Conservation (phyloP, 345 rosid species). For the Gossypioides kirkii region DNA sequence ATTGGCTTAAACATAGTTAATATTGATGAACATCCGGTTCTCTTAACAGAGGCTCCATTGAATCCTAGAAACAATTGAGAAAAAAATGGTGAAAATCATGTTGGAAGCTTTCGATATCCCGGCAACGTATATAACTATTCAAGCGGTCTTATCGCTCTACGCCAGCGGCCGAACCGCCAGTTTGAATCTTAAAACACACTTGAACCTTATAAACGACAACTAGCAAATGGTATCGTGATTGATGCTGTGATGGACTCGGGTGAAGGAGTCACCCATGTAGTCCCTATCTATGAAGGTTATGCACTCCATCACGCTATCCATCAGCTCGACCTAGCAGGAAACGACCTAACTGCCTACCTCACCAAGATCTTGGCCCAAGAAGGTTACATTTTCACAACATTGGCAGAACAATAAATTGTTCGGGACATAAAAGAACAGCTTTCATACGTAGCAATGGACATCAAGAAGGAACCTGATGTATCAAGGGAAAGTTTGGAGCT, state of each 20-base stretch:
- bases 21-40: slow-evolving; percentile 26
- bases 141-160: slow-evolving; percentile 25
- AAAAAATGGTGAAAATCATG: slow-evolving; percentile 21
- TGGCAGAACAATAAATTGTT: slow-evolving; percentile 42
- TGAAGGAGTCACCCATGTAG: slow-evolving; percentile 19
- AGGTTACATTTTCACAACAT: slow-evolving; percentile 32
- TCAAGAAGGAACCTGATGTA: slow-evolving; percentile 34
- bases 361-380: slow-evolving; percentile 23
- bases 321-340: slow-evolving; percentile 26
- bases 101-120: slow-evolving; percentile 24
- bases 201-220: not conserved
- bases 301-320: slow-evolving; percentile 23
- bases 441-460: slow-evolving; percentile 43
- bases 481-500: slow-evolving; percentile 36
- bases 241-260: slow-evolving; percentile 19
- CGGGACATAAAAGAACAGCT: slow-evolving; percentile 46
- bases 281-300: slow-evolving; percentile 28
- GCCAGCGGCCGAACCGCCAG: slow-evolving; percentile 28
- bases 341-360: slow-evolving; percentile 19
- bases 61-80: slow-evolving; percentile 29
- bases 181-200: not conserved
- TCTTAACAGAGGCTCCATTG: slow-evolving; percentile 26
- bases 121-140: slow-evolving; percentile 20
- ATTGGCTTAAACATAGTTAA: not conserved
- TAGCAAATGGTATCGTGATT: not conserved